Evolutionary conservation across 306 rosid genomes (phyloP), one percentile per base, ranked within the genome.

Genomic region (Pyrus communis): DNA sequence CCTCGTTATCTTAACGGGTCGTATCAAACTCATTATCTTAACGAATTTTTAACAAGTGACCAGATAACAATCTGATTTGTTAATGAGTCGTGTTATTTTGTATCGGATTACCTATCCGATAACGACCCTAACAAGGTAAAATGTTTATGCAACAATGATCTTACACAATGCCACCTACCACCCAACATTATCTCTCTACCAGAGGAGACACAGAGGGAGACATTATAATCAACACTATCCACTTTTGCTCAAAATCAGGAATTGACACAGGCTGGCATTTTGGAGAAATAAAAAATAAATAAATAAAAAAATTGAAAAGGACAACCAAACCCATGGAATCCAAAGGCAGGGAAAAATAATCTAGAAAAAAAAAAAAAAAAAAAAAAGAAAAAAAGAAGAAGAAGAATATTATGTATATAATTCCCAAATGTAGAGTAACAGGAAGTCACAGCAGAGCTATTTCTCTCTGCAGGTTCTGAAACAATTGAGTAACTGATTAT

Each of bases 401-500:
- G 63, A 84, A 76, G 57, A 87, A 57, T 57, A 57, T 25, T 42
- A 72, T 38, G 61, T 82, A 86, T 66, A 83, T 78, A 80, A 78
- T 83, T 85, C 88, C 88, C 84, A 84, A 83, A 85, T 76, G 83
- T 78, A 69, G 74, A 79, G 80, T 79, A 78, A 78, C 30, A 64
- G 45, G 3, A 40, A 40, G 45, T 40, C 9, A 42, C 45, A 2
- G 45, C 45, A 9, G 78, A 78, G 84, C 84, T 86, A 80, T 81
- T 68, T 79, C 77, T 84, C 82, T 83, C 84, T 80, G 74, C 62
- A 69, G 86, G 82, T 10, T 79, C 74, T 80, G 83, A 89, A 88
- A 88, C 85, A 82, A 82, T 86, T 89, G 81, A 79, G 83, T 77
- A 75, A 70, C 76, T 81, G 78, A 84, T 75, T 81, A 85, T 82